Evolutionary conservation across 2,329 filamentous ascomycete species (phyloP).

Genomic region (Alternaria longipes): DNA sequence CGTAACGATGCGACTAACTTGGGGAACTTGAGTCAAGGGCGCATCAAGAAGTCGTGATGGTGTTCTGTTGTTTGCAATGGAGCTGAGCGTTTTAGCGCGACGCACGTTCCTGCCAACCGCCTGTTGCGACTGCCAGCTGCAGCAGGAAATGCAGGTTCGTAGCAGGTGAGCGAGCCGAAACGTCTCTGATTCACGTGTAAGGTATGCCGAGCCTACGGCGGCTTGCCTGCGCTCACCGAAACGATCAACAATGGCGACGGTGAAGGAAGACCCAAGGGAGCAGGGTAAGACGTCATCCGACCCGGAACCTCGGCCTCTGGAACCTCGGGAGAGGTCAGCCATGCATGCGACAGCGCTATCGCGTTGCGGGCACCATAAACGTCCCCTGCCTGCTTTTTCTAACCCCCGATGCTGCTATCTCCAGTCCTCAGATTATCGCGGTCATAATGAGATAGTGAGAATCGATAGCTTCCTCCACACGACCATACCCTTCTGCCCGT

Average conservation of each 20-base stretch:
- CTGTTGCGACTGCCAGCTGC: conserved; percentile 10
- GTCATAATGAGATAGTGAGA: conserved; percentile 37
- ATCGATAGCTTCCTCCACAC: conserved; percentile 14
- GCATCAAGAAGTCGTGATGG: conserved; percentile 1
- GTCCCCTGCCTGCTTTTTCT: conserved; percentile 27
- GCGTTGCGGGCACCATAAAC: conserved; percentile 31
- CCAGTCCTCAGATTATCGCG: conserved; percentile 8
- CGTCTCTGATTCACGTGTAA: neutral
- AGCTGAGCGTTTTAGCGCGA: conserved; percentile 23
- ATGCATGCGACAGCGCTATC: conserved; percentile 38
- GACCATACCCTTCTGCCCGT: conserved; percentile 22
- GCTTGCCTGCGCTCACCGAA: neutral
- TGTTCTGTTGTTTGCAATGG: conserved; percentile 30
- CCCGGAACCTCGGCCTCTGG: conserved; percentile 44
- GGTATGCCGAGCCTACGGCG: neutral
- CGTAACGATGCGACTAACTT: conserved; percentile 14
- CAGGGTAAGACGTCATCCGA: conserved; percentile 17
- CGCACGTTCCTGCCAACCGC: conserved; percentile 28
- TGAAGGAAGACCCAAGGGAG: conserved; percentile 3
- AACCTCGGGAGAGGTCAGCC: conserved; percentile 48
- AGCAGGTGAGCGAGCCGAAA: neutral
- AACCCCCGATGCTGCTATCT: conserved; percentile 15
- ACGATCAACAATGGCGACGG: neutral
- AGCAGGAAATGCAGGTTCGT: neutral
- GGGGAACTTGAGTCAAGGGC: neutral